A percentile compares a stretch with the other conserved stretches of the same genome.
Conservation (phyloP, 2,329 filamentous ascomycete species). For the Exophiala oligosperma region DNA sequence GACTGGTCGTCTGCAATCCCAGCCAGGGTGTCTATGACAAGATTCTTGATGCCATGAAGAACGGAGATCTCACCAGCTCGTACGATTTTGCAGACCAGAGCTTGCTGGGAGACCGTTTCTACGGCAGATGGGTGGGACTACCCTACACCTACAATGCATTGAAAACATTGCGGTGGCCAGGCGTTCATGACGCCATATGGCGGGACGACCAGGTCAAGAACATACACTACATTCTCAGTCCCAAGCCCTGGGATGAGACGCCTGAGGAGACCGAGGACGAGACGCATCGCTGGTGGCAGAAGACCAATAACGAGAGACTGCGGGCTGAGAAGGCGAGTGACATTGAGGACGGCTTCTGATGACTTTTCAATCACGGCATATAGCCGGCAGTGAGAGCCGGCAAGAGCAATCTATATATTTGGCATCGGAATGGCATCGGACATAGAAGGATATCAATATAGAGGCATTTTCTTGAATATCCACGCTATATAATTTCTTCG, state of each 20-base stretch:
- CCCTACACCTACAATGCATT: slow-evolving; percentile 64
- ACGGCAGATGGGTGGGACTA: slow-evolving; percentile 58
- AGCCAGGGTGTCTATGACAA: slow-evolving; percentile 49
- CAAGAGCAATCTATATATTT: not conserved
- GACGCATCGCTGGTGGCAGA: slow-evolving; percentile 60
- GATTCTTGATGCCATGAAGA: slow-evolving; percentile 46
- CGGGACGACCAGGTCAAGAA: slow-evolving; percentile 62
- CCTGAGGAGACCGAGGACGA: slow-evolving; percentile 41
- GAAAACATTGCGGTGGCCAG: slow-evolving; percentile 57
- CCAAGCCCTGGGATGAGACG: slow-evolving; percentile 64
- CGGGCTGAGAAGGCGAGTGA: slow-evolving; percentile 48
- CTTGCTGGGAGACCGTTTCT: slow-evolving; percentile 58
- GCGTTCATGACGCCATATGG: slow-evolving; percentile 54
- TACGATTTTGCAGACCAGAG: slow-evolving; percentile 63
- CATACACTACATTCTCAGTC: slow-evolving; percentile 61
- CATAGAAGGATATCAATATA: not conserved
- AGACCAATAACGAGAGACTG: slow-evolving; percentile 50
- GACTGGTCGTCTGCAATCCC: slow-evolving; percentile 62
- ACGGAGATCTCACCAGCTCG: slow-evolving; percentile 35
- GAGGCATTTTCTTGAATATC: not conserved
- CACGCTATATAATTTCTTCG: not conserved
- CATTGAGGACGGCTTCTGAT: slow-evolving; percentile 54
- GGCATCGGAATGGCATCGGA: not conserved
- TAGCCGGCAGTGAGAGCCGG: not conserved
- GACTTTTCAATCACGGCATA: not conserved